Base-by-base conservation (phyloP, 495 filamentous ascomycete species). In the Amorphotheca resinae region DNA sequence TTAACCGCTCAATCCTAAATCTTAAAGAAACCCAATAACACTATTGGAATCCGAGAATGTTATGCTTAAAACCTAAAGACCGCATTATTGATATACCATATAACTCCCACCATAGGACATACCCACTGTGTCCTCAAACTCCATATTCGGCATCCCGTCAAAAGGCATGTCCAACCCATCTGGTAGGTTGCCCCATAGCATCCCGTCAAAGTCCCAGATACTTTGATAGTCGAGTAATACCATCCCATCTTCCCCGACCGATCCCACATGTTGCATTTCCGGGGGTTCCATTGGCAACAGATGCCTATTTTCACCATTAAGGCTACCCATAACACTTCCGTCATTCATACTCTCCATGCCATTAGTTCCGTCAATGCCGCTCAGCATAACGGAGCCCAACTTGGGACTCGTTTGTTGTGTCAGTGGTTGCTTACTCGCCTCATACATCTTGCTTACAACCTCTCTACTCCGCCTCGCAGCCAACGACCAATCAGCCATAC, bases 391-490 rank as follows among this genome's bases (percentile, higher is more conserved):
- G 6, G 45, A 40, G 5, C 49, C 53, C n/a, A 50, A 8, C 14
- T 42, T 33, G 3, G 53, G 52, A 33, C 47, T 51, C 14, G 32
- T 17, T 14, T 46, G 45, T 12, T 49, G 22, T 17, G 53, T 56
- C 14, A 44, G 7, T 15, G 53, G 54, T 11, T 51, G 41, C 30
- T 57, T 57, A 33, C 51, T 54, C 1, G 82, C 80, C 51, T 82
- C 78, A 53, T 78, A 79, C 56, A 87, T 80, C 45, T 74, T 69
- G 48, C 69, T 68, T 28, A 87, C 68, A 11, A 82, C 77, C 56
- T 84, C 80, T 25, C 76, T 63, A 22, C 73, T 80, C 21, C 79
- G 70, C 50, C 77, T 74, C 0, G 82, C 82, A 0, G 80, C 79
- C 21, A 82, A 71, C 12, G 77, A 81, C 69, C 74, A 85, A 41